Evolutionary conservation across 257 asterid genomes (phyloP), one percentile per base, ranked within the genome.

Genomic region (Ehretia macrophylla): DNA sequence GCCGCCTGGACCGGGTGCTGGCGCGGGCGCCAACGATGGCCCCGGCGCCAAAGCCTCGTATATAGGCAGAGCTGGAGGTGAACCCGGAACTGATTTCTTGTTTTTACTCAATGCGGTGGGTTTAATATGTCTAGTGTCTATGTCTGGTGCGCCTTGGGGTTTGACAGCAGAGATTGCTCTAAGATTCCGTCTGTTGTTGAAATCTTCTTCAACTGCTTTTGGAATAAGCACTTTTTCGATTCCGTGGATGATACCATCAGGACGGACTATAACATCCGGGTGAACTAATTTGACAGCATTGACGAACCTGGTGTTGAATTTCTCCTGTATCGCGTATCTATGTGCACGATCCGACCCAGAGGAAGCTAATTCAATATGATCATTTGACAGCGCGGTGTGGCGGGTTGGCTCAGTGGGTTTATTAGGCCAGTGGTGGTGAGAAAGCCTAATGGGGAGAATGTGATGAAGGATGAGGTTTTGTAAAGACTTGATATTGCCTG

Each of bases 1-100:
- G 19, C 77, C 72, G n/a, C 77, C 72, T 11, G 77, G 77, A 9
- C 77, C 67, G 1, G 77, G 72, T 0, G 77, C 77, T 0, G 77
- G 65, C 9, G 76, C 72, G 47, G 77, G 77, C 0, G 72, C 71
- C 32, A 71, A 59, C 11, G 77, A 71, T 12, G 76, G 72, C 12
- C 68, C 72, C 1, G 77, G 72, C 4, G 72, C 77, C 68, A 71
- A 46, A 49, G 77, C 77, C 17, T 71, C 68, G 32, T 20, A 60
- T 51, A 71, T 32, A 49, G 77, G 57, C 5, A 65, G 12, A 35
- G 47, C 21, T 10, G 72, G 68, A 13, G 77, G 72, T 4, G 72
- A 38, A 14, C 68, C 72, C 4, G 38, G 3, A 1, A 10, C 56
- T 10, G 64, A 64, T 18, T 49, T 61, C 35, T 11, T 61, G 8